A percentile compares a stretch with the other conserved stretches of the same genome.
These are phyloP conservation scores for Microcos paniculata DNA, from an alignment of 345 rosid genomes.

Conservation along the genomic window DNA sequence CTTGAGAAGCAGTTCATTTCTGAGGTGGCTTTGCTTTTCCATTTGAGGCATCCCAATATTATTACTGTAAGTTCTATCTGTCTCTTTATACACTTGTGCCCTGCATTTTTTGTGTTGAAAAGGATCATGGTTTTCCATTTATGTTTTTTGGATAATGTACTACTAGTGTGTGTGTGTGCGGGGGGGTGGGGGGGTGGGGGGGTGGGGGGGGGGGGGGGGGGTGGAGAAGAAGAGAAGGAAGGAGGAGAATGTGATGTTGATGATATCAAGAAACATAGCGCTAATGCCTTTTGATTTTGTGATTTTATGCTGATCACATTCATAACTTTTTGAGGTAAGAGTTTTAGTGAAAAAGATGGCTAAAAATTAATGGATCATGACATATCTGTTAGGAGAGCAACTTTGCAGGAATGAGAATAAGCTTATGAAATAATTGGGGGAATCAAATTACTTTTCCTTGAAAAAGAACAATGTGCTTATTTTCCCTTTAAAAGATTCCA, in stretches of 20 bases:
- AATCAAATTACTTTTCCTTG: constrained; percentile 13
- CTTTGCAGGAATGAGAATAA: constrained; percentile 1
- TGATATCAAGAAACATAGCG: neutral
- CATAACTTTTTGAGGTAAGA: neutral
- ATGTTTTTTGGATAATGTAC: constrained; percentile 2
- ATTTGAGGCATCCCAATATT: constrained; percentile 60
- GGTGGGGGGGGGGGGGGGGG: neutral
- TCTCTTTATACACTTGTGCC: neutral
- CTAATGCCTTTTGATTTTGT: neutral
- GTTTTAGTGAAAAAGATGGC: constrained; percentile 10
- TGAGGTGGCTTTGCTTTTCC: constrained; percentile 68
- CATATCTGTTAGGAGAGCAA: constrained; percentile 14
- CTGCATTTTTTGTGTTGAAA: constrained; percentile 10
- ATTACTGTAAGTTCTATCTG: constrained; percentile 48
- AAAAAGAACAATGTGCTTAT: constrained; percentile 12
- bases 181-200: neutral
- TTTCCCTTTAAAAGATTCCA: constrained; percentile 16
- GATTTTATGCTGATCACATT: constrained; percentile 1
- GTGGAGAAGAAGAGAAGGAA: neutral
- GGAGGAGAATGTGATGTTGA: neutral
- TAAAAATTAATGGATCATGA: constrained; percentile 11
- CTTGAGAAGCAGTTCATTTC: constrained; percentile 72
- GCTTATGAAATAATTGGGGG: neutral
- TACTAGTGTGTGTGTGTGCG: neutral
- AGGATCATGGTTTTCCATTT: neutral